Evolutionary conservation across 2,329 filamentous ascomycete species (phyloP).

Genomic region (Venturia effusa): DNA sequence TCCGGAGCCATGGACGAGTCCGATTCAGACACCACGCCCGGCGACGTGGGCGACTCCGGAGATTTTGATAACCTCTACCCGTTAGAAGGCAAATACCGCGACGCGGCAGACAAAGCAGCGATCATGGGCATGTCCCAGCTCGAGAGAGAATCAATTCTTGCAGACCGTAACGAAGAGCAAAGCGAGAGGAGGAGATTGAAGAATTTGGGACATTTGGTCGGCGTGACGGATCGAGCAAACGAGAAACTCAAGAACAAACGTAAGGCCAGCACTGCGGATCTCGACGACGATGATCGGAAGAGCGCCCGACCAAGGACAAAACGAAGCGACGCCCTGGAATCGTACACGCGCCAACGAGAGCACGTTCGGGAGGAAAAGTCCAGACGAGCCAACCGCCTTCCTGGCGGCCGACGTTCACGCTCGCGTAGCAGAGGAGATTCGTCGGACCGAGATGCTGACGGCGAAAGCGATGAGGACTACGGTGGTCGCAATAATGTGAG

Average conservation of each 20-base stretch:
- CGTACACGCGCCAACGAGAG: slow-evolving; percentile 50
- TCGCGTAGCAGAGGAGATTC: slow-evolving; percentile 21
- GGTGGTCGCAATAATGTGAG: background rate
- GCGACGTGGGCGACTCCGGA: slow-evolving; percentile 38
- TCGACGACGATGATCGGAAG: slow-evolving; percentile 69
- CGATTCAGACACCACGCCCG: slow-evolving; percentile 41
- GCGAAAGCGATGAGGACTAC: slow-evolving; percentile 45
- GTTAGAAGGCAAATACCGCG: slow-evolving; percentile 70
- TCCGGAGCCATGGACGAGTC: slow-evolving; percentile 82
- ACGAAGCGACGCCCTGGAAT: slow-evolving; percentile 65
- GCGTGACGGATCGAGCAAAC: slow-evolving; percentile 42
- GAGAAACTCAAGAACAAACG: slow-evolving; percentile 42
- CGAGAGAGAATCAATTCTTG: slow-evolving; percentile 80
- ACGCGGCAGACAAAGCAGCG: slow-evolving; percentile 41
- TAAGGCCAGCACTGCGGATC: slow-evolving; percentile 66
- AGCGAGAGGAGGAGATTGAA: slow-evolving; percentile 75
- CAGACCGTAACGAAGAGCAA: slow-evolving; percentile 73
- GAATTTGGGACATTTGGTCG: slow-evolving; percentile 59
- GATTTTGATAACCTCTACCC: slow-evolving; percentile 63
- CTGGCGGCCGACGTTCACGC: slow-evolving; percentile 28
- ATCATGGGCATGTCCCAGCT: slow-evolving; percentile 86
- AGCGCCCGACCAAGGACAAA: slow-evolving; percentile 43
- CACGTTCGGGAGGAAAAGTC: slow-evolving; percentile 45
- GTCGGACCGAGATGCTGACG: slow-evolving; percentile 46
- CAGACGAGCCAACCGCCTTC: slow-evolving; percentile 36